A percentile compares a stretch with the other conserved stretches of the same genome.
Conservation (phyloP, 2,329 filamentous ascomycete species). For the Ilyonectria mors-panacis region DNA sequence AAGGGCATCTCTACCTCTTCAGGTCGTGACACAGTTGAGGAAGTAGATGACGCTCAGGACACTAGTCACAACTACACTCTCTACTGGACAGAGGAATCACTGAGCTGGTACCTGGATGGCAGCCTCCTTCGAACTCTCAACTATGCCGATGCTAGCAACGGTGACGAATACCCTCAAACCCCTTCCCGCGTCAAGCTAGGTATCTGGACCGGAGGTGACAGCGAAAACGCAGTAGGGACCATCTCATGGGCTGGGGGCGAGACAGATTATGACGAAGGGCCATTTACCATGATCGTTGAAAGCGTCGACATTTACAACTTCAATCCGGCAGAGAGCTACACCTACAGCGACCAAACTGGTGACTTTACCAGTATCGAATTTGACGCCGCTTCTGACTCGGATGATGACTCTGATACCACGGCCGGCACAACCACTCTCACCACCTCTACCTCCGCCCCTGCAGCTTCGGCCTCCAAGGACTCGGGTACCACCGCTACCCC, state of each 20-base stretch:
- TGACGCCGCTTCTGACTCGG: constrained; percentile 4
- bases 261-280: constrained; percentile 56
- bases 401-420: background rate
- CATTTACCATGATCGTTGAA: constrained; percentile 72
- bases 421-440: background rate
- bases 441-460: background rate
- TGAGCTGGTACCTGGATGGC: constrained; percentile 74
- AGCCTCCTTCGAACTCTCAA: constrained; percentile 48
- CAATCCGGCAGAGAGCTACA: constrained; percentile 53
- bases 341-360: constrained; percentile 45
- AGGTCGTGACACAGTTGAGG: constrained; percentile 70
- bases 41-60: constrained; percentile 48
- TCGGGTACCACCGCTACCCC: background rate
- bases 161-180: constrained; percentile 75
- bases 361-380: constrained; percentile 45
- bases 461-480: background rate
- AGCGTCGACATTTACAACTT: constrained; percentile 61
- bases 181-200: constrained; percentile 78
- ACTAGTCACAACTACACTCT: constrained; percentile 75
- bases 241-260: constrained; percentile 77
- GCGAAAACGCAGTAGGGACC: constrained; percentile 68
- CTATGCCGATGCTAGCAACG: constrained; percentile 62
- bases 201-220: constrained; percentile 63
- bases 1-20: constrained; percentile 76
- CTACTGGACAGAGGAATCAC: constrained; percentile 73